Percentiles rank a stretch among this genome's conserved stretches.
phyloP scores from a whole-genome alignment of 306 rosid genomes.

The Cicer pinnatifidum region DNA sequence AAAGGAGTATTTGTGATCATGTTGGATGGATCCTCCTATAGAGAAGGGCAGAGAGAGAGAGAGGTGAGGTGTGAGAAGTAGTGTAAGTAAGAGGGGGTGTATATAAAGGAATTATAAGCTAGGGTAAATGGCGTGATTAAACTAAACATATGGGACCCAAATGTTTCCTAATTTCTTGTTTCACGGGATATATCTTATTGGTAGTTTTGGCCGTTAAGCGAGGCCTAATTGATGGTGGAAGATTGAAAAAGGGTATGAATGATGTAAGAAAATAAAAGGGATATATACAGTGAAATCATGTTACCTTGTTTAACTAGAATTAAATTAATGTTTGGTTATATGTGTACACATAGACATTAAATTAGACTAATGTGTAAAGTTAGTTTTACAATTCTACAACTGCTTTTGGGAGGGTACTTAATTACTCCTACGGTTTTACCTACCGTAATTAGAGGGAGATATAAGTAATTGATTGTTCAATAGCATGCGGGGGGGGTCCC shows the following conservation, averaged over 20 bases:
- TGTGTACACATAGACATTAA: neutral
- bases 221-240: constrained; percentile 55
- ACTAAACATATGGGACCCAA: constrained; percentile 65
- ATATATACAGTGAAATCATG: constrained; percentile 14
- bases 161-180: constrained; percentile 61
- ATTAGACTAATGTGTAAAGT: neutral
- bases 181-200: constrained; percentile 58
- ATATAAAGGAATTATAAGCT: constrained; percentile 64
- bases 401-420: constrained; percentile 45
- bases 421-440: constrained; percentile 42
- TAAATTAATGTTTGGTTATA: neutral
- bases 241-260: constrained; percentile 28
- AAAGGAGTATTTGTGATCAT: constrained; percentile 52
- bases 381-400: constrained; percentile 4
- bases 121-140: constrained; percentile 60
- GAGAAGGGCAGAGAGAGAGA: neutral
- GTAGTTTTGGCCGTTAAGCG: constrained; percentile 79
- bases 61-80: constrained; percentile 38
- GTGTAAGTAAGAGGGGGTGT: constrained; percentile 31
- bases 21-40: constrained; percentile 27
- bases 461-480: neutral
- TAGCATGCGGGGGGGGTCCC: constrained; percentile 22
- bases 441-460: constrained; percentile 4
- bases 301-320: constrained; percentile 1
- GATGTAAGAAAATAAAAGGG: neutral